Percentiles rank a stretch among this genome's conserved stretches.
These are phyloP conservation scores for Tetrapisispora nanseiensis DNA, from an alignment of 805 yeast genomes.

Conservation along the genomic window DNA sequence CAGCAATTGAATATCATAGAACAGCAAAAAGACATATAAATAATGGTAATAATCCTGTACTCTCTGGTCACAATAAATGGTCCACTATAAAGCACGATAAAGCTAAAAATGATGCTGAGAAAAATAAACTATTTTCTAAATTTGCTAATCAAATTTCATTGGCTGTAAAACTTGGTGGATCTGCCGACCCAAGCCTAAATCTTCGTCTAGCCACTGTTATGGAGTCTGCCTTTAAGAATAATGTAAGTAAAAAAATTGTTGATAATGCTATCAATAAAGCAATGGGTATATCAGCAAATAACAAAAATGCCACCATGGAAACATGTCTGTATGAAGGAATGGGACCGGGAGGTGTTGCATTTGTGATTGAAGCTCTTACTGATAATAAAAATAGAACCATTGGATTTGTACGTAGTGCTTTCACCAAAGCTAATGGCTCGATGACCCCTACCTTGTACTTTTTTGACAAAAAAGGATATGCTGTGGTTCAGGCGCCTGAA, in stretches of 20 bases:
- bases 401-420: constrained; percentile 61
- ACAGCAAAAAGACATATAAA: neutral
- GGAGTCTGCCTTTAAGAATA: constrained; percentile 65
- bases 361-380: constrained; percentile 77
- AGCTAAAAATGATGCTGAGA: constrained; percentile 81
- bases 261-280: constrained; percentile 85
- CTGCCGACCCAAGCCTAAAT: constrained; percentile 50
- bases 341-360: constrained; percentile 87
- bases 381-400: constrained; percentile 82
- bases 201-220: constrained; percentile 57
- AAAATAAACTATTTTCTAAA: constrained; percentile 57
- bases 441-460: constrained; percentile 70
- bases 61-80: constrained; percentile 87
- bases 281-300: constrained; percentile 45
- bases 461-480: constrained; percentile 70
- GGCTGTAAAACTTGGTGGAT: constrained; percentile 55
- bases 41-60: neutral
- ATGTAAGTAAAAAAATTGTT: constrained; percentile 73
- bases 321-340: constrained; percentile 73
- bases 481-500: constrained; percentile 40
- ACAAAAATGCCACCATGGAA: constrained; percentile 40
- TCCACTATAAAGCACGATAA: constrained; percentile 88
- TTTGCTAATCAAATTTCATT: constrained; percentile 65
- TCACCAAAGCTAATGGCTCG: constrained; percentile 58
- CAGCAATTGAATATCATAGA: neutral